These are phyloP conservation scores for Tetrahymena elliotti DNA, from an alignment of 73 alveolate genomes.

Conservation along the genomic window DNA sequence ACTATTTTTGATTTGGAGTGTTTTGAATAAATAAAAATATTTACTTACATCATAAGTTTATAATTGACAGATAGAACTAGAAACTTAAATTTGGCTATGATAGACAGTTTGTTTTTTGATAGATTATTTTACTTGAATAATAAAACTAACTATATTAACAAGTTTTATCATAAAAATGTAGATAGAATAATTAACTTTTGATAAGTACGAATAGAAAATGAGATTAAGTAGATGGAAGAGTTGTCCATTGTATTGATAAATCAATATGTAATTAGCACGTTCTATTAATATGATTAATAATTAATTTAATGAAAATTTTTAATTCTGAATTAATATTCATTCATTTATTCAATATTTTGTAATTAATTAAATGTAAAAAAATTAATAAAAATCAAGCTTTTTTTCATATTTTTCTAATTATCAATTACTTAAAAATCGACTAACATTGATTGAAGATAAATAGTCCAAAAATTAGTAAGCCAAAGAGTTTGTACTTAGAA, in stretches of 20 bases:
- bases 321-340: background rate
- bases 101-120: no score
- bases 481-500: background rate
- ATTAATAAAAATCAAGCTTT: background rate
- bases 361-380: background rate
- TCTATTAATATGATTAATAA: background rate
- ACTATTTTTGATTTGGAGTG: no score
- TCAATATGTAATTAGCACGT: background rate
- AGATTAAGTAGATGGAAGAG: background rate
- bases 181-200: background rate
- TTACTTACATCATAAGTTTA: no score
- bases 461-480: background rate
- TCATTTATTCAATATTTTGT: background rate
- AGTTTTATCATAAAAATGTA: background rate
- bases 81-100: no score
- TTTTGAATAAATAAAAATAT: no score
- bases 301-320: background rate
- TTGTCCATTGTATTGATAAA: background rate
- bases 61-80: no score
- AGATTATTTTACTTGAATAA: background rate
- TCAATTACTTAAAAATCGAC: background rate
- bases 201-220: background rate
- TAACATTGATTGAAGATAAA: background rate
- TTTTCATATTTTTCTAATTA: background rate
- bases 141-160: background rate